Evolutionary conservation across 129 eudicot genomes (phyloP), one percentile per base, ranked within the genome.

Genomic region (Logfia minima): DNA sequence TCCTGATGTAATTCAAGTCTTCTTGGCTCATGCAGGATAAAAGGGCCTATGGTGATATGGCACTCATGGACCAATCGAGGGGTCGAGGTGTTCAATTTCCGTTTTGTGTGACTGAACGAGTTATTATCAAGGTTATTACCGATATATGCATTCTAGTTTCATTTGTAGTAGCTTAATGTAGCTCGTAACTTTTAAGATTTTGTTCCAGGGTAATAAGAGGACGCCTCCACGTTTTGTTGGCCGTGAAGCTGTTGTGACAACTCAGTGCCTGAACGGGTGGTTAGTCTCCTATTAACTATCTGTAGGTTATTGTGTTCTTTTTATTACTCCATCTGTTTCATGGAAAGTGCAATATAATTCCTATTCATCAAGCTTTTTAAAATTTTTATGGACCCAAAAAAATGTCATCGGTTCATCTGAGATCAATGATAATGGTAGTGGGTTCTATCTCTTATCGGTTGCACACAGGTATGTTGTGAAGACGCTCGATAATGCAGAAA

Each of bases 261-360:
- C 95, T 74, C 98, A 93, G 70, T 93, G 98, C 86, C 84, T 93
- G 80, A 93, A 93, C 62, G 98, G 98, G 84, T 93, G 98, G 98
- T 93, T 14, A 70, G 85, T 82, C 22, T 59, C 52, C 39, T 72
- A 29, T 19, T 51, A 29, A 6, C 13, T 59, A 23, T 61, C 6
- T 34, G 4, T 66, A 22, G 9, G 8, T 55, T 55, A 13, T 14
- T 5, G 0, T 62, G 4, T 22, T 4, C 17, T 53, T 32, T 10
- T 31, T 71, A 28, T 58, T 8, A 1, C 59, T 53, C 18, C 10
- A 14, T 5, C 0, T 43, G 71, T 53, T 18, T 8, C 3, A 16
- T 14, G 70, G 23, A 26, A 26, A n/a, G 8, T 41, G 19, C 18
- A 28, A 58, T 16, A 61, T 13, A 58, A 13, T 16, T 28, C 18